Evolutionary conservation across 371 early-diverging fungal species (phyloP).

Genomic region (Mucor velutinosus): DNA sequence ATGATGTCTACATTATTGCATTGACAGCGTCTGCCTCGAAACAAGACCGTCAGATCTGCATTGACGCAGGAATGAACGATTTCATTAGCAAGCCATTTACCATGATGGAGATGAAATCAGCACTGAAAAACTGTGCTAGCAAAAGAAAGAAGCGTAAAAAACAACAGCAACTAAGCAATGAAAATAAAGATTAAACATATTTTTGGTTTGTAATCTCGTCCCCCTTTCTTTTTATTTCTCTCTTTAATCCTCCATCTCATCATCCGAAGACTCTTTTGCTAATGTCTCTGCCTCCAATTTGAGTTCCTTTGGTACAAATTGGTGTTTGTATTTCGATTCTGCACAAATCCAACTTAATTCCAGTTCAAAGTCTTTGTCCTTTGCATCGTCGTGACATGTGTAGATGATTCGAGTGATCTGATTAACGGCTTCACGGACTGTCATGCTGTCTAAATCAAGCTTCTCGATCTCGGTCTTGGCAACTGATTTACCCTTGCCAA

Average conservation of each 20-base stretch:
- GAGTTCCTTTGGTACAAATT: constrained; percentile 87
- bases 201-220: too few relatives aligned
- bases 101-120: constrained; percentile 57
- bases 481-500: constrained; percentile 95
- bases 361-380: constrained; percentile 97
- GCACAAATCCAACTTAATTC: constrained; percentile 96
- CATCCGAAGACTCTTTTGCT: constrained; percentile 73
- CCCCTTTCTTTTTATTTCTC: not conserved
- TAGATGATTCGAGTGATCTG: constrained; percentile 96
- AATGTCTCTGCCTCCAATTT: constrained; percentile 83
- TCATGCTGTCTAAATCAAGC: constrained; percentile 83
- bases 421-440: constrained; percentile 88
- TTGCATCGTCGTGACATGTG: constrained; percentile 93
- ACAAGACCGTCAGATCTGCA: constrained; percentile 60
- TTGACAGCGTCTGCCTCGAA: constrained; percentile 61
- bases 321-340: constrained; percentile 80
- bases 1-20: constrained; percentile 61
- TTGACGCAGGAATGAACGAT: constrained; percentile 66
- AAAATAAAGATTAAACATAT: not conserved
- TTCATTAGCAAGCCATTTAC: constrained; percentile 65
- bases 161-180: constrained; percentile 7
- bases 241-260: constrained; percentile 57
- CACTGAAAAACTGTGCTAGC: constrained; percentile 32
- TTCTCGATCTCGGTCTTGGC: constrained; percentile 98
- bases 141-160: constrained; percentile 16